Evolutionary conservation across 352 stramenopile genomes (phyloP), one percentile per base, ranked within the genome.

Genomic region (Pythium plurisporium): DNA sequence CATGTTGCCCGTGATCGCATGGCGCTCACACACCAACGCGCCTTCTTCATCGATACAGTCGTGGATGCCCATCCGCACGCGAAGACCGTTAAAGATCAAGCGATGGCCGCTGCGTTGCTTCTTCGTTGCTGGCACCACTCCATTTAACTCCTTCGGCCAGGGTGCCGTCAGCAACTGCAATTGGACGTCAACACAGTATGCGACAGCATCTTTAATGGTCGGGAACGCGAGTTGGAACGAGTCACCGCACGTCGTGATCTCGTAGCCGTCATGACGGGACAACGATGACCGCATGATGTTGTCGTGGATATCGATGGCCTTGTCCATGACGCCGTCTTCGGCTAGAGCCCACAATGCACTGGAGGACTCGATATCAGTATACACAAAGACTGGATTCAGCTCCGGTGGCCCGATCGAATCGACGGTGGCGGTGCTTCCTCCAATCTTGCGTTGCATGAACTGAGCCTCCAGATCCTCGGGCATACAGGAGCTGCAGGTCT

Each of bases 51-150:
- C 47, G 15, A 36, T 3, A 17, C 74, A 70, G 31, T 87, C 80
- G 60, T 91, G 81, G 53, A 89, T 77, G 2, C 81, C 79, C 81
- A 91, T 91, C 0, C 81, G 81, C 8, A 91, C 76, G 27, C 81
- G 73, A 4, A 91, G 69, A 4, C 81, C 81, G 19, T 63, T 73
- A 38, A 89, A 91, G 36, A 91, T 57, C 26, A 72, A 37, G 4
- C 73, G 56, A 9, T 62, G 59, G 37, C 78, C 49, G 8, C 50
- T 59, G 27, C 71, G 68, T 49, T 78, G 67, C 1, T 65, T 79
- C 50, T 85, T 78, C 1, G 80, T 82, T 0, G 76, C 72, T 15
- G 74, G 68, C 4, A 86, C 63, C 2, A 82, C 31, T 0, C 67
- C 67, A 15, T 88, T 67, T 1, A 87, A 62, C 19, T 73, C 68